Conservation (phyloP, 2,329 filamentous ascomycete species). For the Hymenoscyphus salicellus region DNA sequence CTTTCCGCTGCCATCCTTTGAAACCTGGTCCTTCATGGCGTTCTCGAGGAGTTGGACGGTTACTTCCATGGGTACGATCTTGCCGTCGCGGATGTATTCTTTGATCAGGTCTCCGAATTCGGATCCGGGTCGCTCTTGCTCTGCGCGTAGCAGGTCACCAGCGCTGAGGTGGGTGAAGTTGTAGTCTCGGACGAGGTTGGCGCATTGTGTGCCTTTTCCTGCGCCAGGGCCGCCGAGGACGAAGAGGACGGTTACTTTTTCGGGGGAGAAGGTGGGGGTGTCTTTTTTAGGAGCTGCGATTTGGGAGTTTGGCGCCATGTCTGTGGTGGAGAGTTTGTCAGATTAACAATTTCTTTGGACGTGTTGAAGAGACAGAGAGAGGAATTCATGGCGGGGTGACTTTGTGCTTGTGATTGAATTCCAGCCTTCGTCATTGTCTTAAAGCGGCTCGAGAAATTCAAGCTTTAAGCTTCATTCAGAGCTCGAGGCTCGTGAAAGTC, state of each 20-base stretch:
- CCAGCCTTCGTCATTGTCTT: slow-evolving; percentile 14
- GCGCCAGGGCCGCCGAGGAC: slow-evolving; percentile 93
- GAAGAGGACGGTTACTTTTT: slow-evolving; percentile 87
- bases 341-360: slow-evolving; percentile 41
- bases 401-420: not conserved
- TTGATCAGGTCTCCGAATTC: slow-evolving; percentile 92
- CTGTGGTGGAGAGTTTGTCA: not conserved
- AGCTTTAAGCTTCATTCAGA: not conserved
- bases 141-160: slow-evolving; percentile 87
- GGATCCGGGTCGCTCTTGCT: slow-evolving; percentile 81
- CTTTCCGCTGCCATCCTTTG: slow-evolving; percentile 47
- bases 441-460: slow-evolving; percentile 31
- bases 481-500: not conserved
- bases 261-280: slow-evolving; percentile 67
- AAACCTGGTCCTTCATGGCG: slow-evolving; percentile 74
- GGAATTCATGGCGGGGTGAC: not conserved
- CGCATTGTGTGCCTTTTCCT: slow-evolving; percentile 95
- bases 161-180: slow-evolving; percentile 91
- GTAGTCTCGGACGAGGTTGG: slow-evolving; percentile 80
- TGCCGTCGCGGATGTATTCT: slow-evolving; percentile 87
- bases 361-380: not conserved
- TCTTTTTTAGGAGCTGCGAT: slow-evolving; percentile 52
- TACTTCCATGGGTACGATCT: slow-evolving; percentile 98
- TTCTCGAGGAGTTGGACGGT: slow-evolving; percentile 92
- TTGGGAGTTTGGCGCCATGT: slow-evolving; percentile 18